Percentiles rank a stretch among this genome's conserved stretches.
These are phyloP conservation scores for Ogataea dorogensis DNA, from an alignment of 805 yeast species.

Conservation along the genomic window DNA sequence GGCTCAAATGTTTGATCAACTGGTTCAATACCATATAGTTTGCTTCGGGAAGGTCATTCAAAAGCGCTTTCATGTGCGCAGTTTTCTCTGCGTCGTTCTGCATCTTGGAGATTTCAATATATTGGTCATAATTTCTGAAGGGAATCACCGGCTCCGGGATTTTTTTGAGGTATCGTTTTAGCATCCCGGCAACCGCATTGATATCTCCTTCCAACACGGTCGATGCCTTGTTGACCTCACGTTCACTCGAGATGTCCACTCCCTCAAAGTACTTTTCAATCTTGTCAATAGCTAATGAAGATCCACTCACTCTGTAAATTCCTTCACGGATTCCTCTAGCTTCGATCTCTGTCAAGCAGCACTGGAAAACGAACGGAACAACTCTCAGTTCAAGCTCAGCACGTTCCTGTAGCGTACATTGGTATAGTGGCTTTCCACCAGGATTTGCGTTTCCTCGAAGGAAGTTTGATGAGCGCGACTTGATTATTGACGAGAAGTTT, in stretches of 20 bases:
- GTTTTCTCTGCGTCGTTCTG: constrained; percentile 32
- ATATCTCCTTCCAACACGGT: constrained; percentile 51
- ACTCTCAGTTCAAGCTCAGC: constrained; percentile 56
- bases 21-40: constrained; percentile 57
- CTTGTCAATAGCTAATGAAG: constrained; percentile 59
- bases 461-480: constrained; percentile 48
- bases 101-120: constrained; percentile 51
- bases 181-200: constrained; percentile 80
- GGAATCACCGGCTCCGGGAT: constrained; percentile 85
- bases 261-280: constrained; percentile 37
- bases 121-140: constrained; percentile 62
- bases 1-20: constrained; percentile 63
- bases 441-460: constrained; percentile 30
- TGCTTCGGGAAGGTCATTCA: constrained; percentile 60
- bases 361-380: constrained; percentile 69
- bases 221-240: constrained; percentile 25
- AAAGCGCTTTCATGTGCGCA: constrained; percentile 44
- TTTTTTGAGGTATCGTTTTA: constrained; percentile 82
- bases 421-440: constrained; percentile 31
- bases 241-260: constrained; percentile 33
- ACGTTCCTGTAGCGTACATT: constrained; percentile 61
- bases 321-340: constrained; percentile 80
- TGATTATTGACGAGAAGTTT: constrained; percentile 32
- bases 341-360: constrained; percentile 78
- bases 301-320: constrained; percentile 86